Base-by-base conservation (phyloP, 345 rosid species). In the Ceriops zippeliana region DNA sequence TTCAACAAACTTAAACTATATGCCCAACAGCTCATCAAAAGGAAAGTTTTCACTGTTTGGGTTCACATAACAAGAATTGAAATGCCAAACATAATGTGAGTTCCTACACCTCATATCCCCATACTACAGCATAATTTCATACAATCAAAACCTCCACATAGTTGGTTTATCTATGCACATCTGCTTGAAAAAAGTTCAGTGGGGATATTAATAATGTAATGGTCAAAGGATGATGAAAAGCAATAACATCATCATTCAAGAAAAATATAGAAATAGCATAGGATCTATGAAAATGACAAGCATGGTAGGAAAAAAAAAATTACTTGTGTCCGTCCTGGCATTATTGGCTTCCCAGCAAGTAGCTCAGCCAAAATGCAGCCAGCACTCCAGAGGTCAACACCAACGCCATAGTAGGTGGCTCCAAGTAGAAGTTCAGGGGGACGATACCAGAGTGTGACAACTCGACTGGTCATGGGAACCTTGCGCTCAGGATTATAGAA, bases 361-460 rank as follows among this genome's bases (percentile, higher is more conserved):
- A 93, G 79, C 83, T 93, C 98, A 0, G 97, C 93, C 87, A 93
- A 63, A 72, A 93, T 87, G 79, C 98, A 93, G 69, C 98, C 98
- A 5, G 93, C 90, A 81, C 98, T 90, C 98, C 96, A 90, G n/a
- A 93, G 86, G 73, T 93, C 98, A 77, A 93, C 90, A 58, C 86
- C 88, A 57, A 77, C 82, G 51, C 82, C 85, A 78, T 93, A 93
- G 61, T 75, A 73, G 20, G 92, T 85, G 68, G 96, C 87, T 65
- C 98, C 98, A 63, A 93, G 93, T 77, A 93, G 96, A 77, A 93
- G 97, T 69, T 93, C 97, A 0, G 97, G 98, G 46, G 98, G 89
- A 0, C 98, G 96, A 62, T 92, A 92, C 97, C 98, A 92, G n/a
- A 92, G 90, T 1, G 98, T 90, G 61, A 93, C 97, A 34, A 93